These are phyloP conservation scores for Penicillium sp. DNA, from an alignment of 2,329 filamentous ascomycete genomes.

Conservation along the genomic window DNA sequence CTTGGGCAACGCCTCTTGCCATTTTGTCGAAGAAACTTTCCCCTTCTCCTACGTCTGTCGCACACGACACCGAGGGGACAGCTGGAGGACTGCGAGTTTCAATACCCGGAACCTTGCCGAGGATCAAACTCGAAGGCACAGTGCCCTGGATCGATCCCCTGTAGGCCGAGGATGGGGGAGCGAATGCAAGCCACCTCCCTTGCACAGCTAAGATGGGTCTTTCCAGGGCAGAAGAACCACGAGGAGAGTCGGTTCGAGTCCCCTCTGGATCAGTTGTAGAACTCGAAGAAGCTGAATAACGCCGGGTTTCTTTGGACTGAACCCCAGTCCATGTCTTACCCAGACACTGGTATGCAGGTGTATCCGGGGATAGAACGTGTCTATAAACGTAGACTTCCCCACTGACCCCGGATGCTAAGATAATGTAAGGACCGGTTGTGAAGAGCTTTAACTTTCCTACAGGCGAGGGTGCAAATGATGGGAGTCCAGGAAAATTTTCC, in stretches of 20 bases:
- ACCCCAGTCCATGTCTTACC: constrained; percentile 92
- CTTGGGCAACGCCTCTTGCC: constrained; percentile 51
- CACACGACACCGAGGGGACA: constrained; percentile 45
- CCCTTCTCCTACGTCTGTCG: constrained; percentile 48
- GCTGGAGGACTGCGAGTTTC: constrained; percentile 45
- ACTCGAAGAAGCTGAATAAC: constrained; percentile 49
- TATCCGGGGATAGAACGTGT: constrained; percentile 23
- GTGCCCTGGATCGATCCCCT: constrained; percentile 42
- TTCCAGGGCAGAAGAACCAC: constrained; percentile 30
- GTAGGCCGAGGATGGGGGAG: constrained; percentile 43
- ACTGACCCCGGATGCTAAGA: constrained; percentile 75
- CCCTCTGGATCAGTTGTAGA: constrained; percentile 48
- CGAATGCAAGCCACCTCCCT: constrained; percentile 50
- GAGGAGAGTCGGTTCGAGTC: constrained; percentile 41
- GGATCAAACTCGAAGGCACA: constrained; percentile 38
- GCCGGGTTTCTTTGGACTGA: constrained; percentile 53
- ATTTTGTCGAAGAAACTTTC: constrained; percentile 51
- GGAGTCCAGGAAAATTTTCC: constrained; percentile 57
- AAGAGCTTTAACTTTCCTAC: constrained; percentile 72
- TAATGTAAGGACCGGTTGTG: constrained; percentile 69
- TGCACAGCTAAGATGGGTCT: constrained; percentile 45
- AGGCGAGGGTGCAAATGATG: constrained; percentile 68
- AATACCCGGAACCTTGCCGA: constrained; percentile 42
- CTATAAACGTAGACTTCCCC: constrained; percentile 84
- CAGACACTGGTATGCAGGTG: constrained; percentile 61